phyloP scores from a whole-genome alignment of 2,329 filamentous ascomycete species.

The Penicillium sp. region DNA sequence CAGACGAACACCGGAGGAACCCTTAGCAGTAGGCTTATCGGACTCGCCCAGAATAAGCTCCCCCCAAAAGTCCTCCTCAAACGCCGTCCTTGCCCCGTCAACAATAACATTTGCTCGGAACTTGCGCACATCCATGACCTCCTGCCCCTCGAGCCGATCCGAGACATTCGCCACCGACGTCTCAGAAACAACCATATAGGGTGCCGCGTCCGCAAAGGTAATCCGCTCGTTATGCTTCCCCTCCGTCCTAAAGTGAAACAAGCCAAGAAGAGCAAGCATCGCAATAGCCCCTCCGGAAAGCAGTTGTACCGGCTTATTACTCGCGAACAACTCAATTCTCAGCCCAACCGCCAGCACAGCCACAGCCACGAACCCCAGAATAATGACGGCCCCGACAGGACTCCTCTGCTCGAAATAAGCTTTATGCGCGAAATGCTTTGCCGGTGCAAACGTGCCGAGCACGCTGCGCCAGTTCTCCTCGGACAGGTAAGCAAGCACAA shows the following conservation, averaged over 20 bases:
- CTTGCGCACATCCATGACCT: constrained; percentile 67
- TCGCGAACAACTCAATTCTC: not conserved
- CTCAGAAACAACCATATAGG: constrained; percentile 73
- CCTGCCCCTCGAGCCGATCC: constrained; percentile 54
- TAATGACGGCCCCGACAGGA: not conserved
- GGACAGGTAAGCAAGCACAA: constrained; percentile 69
- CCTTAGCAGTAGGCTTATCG: not conserved
- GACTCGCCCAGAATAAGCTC: constrained; percentile 56
- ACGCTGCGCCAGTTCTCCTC: constrained; percentile 60
- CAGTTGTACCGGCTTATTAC: not conserved
- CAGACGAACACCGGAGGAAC: constrained; percentile 42
- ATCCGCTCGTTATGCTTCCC: constrained; percentile 30
- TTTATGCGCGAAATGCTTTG: constrained; percentile 32
- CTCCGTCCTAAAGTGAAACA: not conserved
- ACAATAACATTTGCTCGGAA: constrained; percentile 77
- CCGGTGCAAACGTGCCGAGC: constrained; percentile 64
- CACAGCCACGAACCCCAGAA: not conserved
- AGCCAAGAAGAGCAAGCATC: not conserved
- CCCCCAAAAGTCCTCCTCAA: constrained; percentile 75
- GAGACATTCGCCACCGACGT: constrained; percentile 72
- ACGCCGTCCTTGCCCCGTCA: constrained; percentile 60
- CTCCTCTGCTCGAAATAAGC: not conserved
- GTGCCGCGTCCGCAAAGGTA: constrained; percentile 46
- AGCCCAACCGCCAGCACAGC: not conserved
- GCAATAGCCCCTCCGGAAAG: not conserved